Percentiles rank a stretch among this genome's conserved stretches.
Evolutionary conservation across 1,284 basidiomycete species (phyloP).

Genomic region (Apiotrichum gracile): DNA sequence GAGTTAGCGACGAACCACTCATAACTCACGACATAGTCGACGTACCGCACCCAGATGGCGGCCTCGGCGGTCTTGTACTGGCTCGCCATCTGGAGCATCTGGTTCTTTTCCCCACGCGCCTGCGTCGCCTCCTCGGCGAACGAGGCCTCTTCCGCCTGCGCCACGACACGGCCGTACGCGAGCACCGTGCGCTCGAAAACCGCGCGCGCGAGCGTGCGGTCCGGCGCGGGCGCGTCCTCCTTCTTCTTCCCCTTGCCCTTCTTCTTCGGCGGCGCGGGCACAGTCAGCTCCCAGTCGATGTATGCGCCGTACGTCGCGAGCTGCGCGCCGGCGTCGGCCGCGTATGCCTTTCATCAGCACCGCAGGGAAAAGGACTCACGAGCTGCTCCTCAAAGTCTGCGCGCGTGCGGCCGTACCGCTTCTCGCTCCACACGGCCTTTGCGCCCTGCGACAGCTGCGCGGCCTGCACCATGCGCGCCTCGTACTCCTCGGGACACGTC

Average conservation of each 20-base stretch:
- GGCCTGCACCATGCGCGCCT: constrained; percentile 64
- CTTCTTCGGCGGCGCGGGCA: constrained; percentile 51
- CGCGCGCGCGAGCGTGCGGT: constrained; percentile 56
- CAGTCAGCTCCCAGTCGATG: constrained; percentile 42
- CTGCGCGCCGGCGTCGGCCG: constrained; percentile 15
- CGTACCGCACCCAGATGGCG: constrained; percentile 35
- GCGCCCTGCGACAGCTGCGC: constrained; percentile 62
- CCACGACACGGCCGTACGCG: constrained; percentile 52
- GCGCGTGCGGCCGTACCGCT: constrained; percentile 34
- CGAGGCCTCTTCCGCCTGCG: constrained; percentile 47
- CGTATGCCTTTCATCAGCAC: constrained; percentile 8
- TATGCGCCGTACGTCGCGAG: constrained; percentile 28
- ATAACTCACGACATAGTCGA: constrained; percentile 28
- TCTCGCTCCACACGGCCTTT: constrained; percentile 33
- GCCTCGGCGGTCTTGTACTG: constrained; percentile 40
- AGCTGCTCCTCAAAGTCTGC: constrained; percentile 39
- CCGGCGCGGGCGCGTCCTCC: constrained; percentile 28
- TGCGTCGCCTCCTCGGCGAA: constrained; percentile 56
- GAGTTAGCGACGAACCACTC: background rate
- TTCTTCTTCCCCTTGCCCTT: background rate
- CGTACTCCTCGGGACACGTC: constrained; percentile 67
- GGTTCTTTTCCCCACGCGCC: background rate
- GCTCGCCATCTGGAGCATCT: constrained; percentile 17
- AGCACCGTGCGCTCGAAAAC: constrained; percentile 74
- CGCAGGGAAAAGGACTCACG: constrained; percentile 14